Evolutionary conservation across 495 filamentous ascomycete species (phyloP).

Genomic region (Penicillium fimorum): DNA sequence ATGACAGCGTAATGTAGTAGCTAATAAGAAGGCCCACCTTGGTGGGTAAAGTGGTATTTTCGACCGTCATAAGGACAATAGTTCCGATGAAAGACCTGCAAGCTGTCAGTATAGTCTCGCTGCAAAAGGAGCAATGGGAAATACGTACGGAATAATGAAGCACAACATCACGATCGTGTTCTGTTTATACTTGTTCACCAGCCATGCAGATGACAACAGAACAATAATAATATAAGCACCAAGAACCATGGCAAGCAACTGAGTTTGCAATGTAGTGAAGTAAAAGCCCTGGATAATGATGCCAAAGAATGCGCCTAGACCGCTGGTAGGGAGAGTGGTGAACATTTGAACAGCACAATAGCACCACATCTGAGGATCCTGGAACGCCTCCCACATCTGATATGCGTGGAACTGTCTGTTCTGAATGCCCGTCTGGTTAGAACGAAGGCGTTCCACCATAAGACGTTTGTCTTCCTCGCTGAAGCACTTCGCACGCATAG

Average conservation of each 20-base stretch:
- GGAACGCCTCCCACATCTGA: conserved; percentile 45
- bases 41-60: conserved; percentile 44
- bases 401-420: conserved; percentile 49
- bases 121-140: not conserved
- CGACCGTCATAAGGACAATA: conserved; percentile 61
- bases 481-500: conserved; percentile 50
- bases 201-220: conserved; percentile 58
- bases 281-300: conserved; percentile 53
- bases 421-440: conserved; percentile 56
- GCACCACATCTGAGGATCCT: conserved; percentile 46
- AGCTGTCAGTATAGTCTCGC: not conserved
- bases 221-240: conserved; percentile 64
- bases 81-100: conserved; percentile 55
- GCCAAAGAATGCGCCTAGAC: conserved; percentile 64
- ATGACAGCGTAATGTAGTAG: conserved; percentile 60
- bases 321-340: conserved; percentile 66
- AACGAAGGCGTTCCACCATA: conserved; percentile 48
- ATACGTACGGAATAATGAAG: conserved; percentile 61
- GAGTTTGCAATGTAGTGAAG: conserved; percentile 43
- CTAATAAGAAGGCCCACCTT: conserved; percentile 59
- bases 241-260: conserved; percentile 62
- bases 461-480: conserved; percentile 49
- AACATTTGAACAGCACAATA: conserved; percentile 57
- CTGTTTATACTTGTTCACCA: conserved; percentile 62
- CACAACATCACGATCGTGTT: conserved; percentile 63